A percentile compares a stretch with the other conserved stretches of the same genome.
These are phyloP conservation scores for Silene noctiflora DNA, from an alignment of 179 eudicot species.

Conservation along the genomic window DNA sequence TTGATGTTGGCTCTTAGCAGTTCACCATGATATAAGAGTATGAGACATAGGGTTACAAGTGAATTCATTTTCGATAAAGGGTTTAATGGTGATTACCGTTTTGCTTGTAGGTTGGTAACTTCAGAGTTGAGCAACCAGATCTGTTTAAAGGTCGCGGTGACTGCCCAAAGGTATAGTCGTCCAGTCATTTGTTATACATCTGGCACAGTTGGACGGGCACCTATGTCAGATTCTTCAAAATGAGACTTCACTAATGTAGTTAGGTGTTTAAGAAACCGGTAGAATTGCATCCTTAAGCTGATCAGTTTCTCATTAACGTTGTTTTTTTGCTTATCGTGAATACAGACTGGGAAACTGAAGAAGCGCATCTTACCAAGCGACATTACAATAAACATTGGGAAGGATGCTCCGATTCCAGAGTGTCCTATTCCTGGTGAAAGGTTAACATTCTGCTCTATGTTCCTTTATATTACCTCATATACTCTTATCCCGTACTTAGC, in stretches of 20 bases:
- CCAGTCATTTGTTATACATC: too few relatives aligned
- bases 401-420: constrained; percentile 74
- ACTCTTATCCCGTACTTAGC: too few relatives aligned
- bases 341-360: constrained; percentile 88
- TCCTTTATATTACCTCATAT: background rate
- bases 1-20: too few relatives aligned
- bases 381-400: constrained; percentile 84
- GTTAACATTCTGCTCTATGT: constrained; percentile 16
- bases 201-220: too few relatives aligned
- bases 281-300: background rate
- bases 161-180: constrained; percentile 70
- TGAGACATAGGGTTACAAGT: too few relatives aligned
- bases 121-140: constrained; percentile 95
- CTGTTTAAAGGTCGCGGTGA: constrained; percentile 95
- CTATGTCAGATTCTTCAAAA: background rate
- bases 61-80: background rate
- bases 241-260: background rate
- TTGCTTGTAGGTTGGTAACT: constrained; percentile 82
- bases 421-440: constrained; percentile 91
- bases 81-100: background rate
- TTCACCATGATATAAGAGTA: too few relatives aligned
- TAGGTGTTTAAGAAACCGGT: background rate
- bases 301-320: background rate
- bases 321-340: constrained; percentile 7
- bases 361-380: constrained; percentile 78